Base-by-base conservation (phyloP, 805 yeast species). In the Kazachstania africana region DNA sequence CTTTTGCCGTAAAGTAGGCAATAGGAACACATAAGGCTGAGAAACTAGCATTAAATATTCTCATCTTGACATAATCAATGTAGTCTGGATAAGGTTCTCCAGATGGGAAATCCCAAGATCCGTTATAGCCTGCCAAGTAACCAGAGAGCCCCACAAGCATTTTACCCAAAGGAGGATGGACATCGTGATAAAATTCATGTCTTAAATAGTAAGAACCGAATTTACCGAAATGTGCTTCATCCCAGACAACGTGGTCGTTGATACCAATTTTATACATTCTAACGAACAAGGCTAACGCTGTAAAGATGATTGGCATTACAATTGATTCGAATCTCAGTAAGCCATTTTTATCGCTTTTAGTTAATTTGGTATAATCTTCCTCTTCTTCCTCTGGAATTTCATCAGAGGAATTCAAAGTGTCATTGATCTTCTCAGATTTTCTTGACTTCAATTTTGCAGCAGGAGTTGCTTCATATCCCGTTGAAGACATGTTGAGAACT, bases 191-290 rank as follows among this genome's bases (percentile, higher is more conserved):
- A 50, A 79, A 79, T 46, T 81, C 87, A 48, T 77, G 84, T 55
- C 79, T 70, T 43, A 79, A 58, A 53, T 81, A 81, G 49, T 79
- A 76, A 4, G 88, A 76, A 26, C 93, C 93, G 52, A 81, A 81
- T 55, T 80, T 81, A 28, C 91, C 94, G 51, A 81, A 81, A 63
- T 81, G 94, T 5, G 93, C 91, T 55, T 81, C 94, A 60, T 81
- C 94, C 94, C 94, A 81, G 10, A 78, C 77, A 31, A 81, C 88
- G 32, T 63, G 65, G 29, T 69, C 55, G 34, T 74, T 65, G 24
- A 58, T 56, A 14, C 70, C 74, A 29, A 81, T 74, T 24, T 67
- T 64, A 46, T 75, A 66, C 38, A 76, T 63, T 47, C 91, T 66
- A 5, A 75, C 66, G 38, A 63, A 70, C 18, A 68, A 55, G 4